Percentiles rank a stretch among this genome's conserved stretches.
phyloP scores from a whole-genome alignment of 225 moss, liverwort and hornwort species.

The Climacium dendroides region DNA sequence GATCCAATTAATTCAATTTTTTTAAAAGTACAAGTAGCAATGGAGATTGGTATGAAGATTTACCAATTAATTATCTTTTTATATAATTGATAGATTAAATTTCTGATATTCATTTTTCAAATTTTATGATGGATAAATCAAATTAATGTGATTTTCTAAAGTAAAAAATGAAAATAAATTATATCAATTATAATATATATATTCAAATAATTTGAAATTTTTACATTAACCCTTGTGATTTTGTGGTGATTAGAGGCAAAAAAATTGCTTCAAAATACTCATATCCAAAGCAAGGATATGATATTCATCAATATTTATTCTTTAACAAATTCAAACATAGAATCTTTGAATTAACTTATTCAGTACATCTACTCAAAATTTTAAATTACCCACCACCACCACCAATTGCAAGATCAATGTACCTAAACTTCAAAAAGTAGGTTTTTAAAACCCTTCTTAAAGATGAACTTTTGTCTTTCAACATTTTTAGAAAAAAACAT shows the following conservation, averaged over 20 bases:
- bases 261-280: neutral
- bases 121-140: neutral
- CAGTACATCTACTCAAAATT: too few relatives aligned
- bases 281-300: neutral
- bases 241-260: accelerated
- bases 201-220: neutral
- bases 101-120: neutral
- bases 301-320: neutral
- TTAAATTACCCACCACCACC: too few relatives aligned
- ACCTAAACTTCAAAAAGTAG: too few relatives aligned
- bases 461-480: neutral
- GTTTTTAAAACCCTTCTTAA: too few relatives aligned
- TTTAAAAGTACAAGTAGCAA: too few relatives aligned
- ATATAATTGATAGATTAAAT: neutral
- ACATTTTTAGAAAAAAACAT: neutral
- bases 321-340: accelerated
- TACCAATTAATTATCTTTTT: neutral
- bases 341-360: neutral
- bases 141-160: too few relatives aligned
- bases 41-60: neutral
- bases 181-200: neutral
- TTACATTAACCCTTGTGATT: too few relatives aligned
- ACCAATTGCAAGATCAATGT: too few relatives aligned
- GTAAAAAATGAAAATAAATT: neutral
- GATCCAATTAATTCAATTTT: neutral